Percentiles rank a stretch among this genome's conserved stretches.
phyloP scores from a whole-genome alignment of 2,329 filamentous ascomycete genomes.

The Arthrobotrys sinensis region DNA sequence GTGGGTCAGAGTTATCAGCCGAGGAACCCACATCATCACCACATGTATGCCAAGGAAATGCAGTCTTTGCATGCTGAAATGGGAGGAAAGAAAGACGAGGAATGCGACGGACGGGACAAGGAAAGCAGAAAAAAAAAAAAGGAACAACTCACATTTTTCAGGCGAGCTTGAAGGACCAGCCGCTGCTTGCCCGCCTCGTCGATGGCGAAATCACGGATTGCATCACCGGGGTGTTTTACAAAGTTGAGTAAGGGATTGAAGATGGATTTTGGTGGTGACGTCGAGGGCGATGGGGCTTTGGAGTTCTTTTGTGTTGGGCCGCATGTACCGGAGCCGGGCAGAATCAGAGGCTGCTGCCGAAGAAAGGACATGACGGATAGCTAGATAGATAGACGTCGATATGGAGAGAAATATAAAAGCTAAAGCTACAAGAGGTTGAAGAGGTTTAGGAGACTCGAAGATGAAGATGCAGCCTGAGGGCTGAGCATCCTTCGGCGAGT shows the following conservation, averaged over 20 bases:
- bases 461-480: not conserved
- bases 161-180: slow-evolving; percentile 56
- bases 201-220: slow-evolving; percentile 54
- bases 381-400: not conserved
- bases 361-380: slow-evolving; percentile 45
- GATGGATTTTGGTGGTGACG: slow-evolving; percentile 48
- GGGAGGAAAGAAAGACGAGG: not conserved
- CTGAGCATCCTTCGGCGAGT: slow-evolving; percentile 36
- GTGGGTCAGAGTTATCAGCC: slow-evolving; percentile 51
- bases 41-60: slow-evolving; percentile 43
- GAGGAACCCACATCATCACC: slow-evolving; percentile 48
- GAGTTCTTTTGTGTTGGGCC: slow-evolving; percentile 45
- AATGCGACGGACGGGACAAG: not conserved
- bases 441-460: not conserved
- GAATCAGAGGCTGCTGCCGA: slow-evolving; percentile 49
- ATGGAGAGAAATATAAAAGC: not conserved
- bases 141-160: slow-evolving; percentile 56
- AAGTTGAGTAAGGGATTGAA: slow-evolving; percentile 56
- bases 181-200: slow-evolving; percentile 57
- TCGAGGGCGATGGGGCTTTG: slow-evolving; percentile 29
- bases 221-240: slow-evolving; percentile 50
- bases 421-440: not conserved
- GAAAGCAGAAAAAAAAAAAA: not conserved
- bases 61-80: too few species aligned
- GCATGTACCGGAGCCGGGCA: slow-evolving; percentile 34